phyloP scores from a whole-genome alignment of 306 rosid species.

The Cicer pinnatifidum region DNA sequence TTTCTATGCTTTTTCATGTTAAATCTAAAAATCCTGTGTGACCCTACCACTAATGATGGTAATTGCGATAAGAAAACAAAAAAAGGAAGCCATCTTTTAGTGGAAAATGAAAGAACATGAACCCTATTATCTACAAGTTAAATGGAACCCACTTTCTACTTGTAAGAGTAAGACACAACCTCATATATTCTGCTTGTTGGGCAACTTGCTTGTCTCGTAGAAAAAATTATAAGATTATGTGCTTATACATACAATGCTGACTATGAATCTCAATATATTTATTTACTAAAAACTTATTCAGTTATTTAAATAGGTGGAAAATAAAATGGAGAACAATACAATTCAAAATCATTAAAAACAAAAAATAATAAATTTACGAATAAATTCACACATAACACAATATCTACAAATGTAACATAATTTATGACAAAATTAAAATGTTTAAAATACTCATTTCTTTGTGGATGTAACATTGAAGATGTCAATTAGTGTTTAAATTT shows the following conservation, averaged over 20 bases:
- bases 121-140: slow-evolving; percentile 33
- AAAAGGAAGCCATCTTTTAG: slow-evolving; percentile 50
- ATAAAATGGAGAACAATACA: too few species aligned
- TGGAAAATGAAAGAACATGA: slow-evolving; percentile 50
- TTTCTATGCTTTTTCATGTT: not conserved
- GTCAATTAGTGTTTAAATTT: too few species aligned
- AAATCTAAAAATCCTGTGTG: slow-evolving; percentile 32
- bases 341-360: too few species aligned
- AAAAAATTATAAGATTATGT: slow-evolving; percentile 8
- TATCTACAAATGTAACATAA: too few species aligned
- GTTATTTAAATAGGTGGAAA: too few species aligned
- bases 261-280: too few species aligned
- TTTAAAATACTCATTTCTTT: too few species aligned
- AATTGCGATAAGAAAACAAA: slow-evolving; percentile 21
- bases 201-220: slow-evolving; percentile 35
- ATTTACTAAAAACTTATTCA: too few species aligned
- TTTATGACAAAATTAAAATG: too few species aligned
- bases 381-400: too few species aligned
- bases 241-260: not conserved
- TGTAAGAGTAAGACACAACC: slow-evolving; percentile 40
- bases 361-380: too few species aligned
- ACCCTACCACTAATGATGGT: slow-evolving; percentile 43
- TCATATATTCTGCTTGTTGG: slow-evolving; percentile 34
- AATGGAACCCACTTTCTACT: slow-evolving; percentile 51
- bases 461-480: too few species aligned